Conservation (phyloP, 441 rosid genomes). For the Eutrema salsugineum region DNA sequence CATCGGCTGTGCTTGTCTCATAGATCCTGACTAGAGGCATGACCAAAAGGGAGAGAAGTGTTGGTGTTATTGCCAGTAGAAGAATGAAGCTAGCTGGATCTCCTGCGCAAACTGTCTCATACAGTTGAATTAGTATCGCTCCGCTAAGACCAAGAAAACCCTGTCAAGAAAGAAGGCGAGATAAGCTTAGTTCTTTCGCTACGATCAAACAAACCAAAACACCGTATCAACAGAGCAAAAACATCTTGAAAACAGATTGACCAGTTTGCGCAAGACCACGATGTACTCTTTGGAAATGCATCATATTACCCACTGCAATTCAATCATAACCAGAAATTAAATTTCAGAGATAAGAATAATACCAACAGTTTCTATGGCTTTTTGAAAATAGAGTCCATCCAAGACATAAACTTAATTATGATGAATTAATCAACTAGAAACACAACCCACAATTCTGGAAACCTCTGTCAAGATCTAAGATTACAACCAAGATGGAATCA, state of each 20-base stretch:
- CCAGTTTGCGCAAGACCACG: neutral
- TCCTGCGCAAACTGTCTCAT: conserved; percentile 51
- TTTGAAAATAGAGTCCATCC: neutral
- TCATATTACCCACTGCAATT: neutral
- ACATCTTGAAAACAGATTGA: neutral
- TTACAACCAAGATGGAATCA: neutral
- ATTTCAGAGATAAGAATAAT: neutral
- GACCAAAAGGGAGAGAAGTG: conserved; percentile 42
- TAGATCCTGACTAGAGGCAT: conserved; percentile 66
- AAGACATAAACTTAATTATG: neutral
- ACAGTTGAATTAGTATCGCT: conserved; percentile 65
- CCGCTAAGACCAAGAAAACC: conserved; percentile 78
- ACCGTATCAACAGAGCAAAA: neutral
- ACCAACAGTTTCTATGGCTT: neutral
- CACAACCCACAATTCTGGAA: conserved; percentile 22
- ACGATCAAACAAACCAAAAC: neutral
- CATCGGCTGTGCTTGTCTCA: conserved; percentile 31
- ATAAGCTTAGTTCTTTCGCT: conserved; percentile 1
- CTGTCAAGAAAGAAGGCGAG: conserved; percentile 25
- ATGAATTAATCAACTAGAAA: conserved; percentile 42
- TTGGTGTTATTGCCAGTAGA: conserved; percentile 51
- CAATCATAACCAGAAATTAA: neutral
- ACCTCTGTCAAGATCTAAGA: neutral
- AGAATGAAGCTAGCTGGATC: conserved; percentile 55
- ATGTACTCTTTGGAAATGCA: neutral